Evolutionary conservation across 805 yeast genomes (phyloP), one percentile per base, ranked within the genome.

Genomic region (Saturnispora diversa): DNA sequence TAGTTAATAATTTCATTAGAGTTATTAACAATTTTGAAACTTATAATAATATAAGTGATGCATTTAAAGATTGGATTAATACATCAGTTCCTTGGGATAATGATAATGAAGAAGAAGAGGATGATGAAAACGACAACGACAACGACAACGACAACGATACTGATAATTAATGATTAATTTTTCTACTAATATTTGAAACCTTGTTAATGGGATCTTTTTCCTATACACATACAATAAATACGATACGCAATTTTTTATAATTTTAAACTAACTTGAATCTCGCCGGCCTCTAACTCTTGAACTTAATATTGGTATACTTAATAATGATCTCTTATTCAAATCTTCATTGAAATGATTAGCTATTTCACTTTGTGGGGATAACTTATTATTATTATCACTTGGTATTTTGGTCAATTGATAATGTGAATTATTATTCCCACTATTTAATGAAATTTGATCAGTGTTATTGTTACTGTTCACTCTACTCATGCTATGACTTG

Each of bases 41-140:
- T 24, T 61, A 61, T 42, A 47, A 62, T 2, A 48, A 57, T 11
- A 51, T 61, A 9, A 46, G 63, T 19, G 65, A 61, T 25, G 65
- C 65, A 2, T 60, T 61, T 42, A 59, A 50, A 40, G 65, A 61
- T 43, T 61, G 65, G 65, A 26, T 60, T 19, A 52, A 44, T 42
- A 44, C 36, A 5, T 43, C 50, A 19, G 15, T 41, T 15, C 22
- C 39, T 11, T 35, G 43, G 39, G 43, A 35, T 6, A 39, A 40
- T 6, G 37, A 39, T 5, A 24, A 31, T 19, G 17, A 33, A 10
- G 26, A 23, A 17, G 12, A 21, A 21, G 26, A 35, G 8, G 32
- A 24, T 5, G 30, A 35, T 3, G 30, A 34, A 11, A n/a, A 31
- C 3, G 31, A 16, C 10, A 29, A 21, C 13, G 39, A 36, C 6